Base-by-base conservation (phyloP, 2,329 filamentous ascomycete genomes). In the Fusarium sp. region DNA sequence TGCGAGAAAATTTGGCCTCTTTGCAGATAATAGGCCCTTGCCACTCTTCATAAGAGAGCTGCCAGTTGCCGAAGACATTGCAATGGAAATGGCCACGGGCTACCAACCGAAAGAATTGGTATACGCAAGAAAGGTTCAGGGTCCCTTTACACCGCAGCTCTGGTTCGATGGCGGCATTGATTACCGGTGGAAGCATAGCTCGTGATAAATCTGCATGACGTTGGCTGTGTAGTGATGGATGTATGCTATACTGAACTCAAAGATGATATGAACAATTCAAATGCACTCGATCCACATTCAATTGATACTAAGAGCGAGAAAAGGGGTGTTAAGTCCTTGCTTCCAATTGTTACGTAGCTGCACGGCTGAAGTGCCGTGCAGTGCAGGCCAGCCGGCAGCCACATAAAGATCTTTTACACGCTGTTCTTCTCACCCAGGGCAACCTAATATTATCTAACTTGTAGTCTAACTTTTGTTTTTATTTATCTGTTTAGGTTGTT, bases 111-210 rank as follows among this genome's bases (percentile, higher is more conserved):
- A 67, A 30, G 78, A 74, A 11, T 47, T 77, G 10, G 33, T 79
- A 23, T 72, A 70, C 38, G 54, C 74, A 4, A 77, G 76, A 76
- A 74, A 72, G 36, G 82, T 82, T 58, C 77, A 77, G 5, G 81
- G 80, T 4, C 82, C 82, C 0, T 82, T 83, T 28, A 83, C 81
- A 2, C 80, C 82, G 13, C 79, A 83, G 53, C 76, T 83, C 23
- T 81, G 81, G 51, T 82, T 82, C 45, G 82, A 84, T 62, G 79
- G 82, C 18, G 80, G 82, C 2, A 74, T 83, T 40, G 82, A 84
- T 57, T 82, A 80, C 57, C 74, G 77, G 46, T 82, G 79, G 77
- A 76, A 63, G 34, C 51, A 59, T 16, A 54, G 34, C 9, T 67
- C 62, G 18, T 58, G 44, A 42, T 69, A 36, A 34, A 15, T 16